Percentiles rank a stretch among this genome's conserved stretches.
These are phyloP conservation scores for Picea engelmannii DNA, from an alignment of 83 land plant genomes.

Conservation along the genomic window DNA sequence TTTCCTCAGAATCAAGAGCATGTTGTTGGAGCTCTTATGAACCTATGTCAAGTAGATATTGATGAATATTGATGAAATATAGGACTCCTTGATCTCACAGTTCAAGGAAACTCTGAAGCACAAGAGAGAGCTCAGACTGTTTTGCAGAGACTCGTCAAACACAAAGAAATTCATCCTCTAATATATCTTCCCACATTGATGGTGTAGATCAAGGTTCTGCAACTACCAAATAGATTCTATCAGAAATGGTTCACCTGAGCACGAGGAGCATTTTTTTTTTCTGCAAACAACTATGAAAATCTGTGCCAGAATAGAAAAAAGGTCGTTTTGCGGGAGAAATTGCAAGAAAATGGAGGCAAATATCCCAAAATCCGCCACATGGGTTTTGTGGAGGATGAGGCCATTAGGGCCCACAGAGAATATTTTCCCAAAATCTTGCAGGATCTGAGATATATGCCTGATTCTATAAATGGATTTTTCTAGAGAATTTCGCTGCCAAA, in stretches of 20 bases:
- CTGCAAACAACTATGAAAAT: too few relatives aligned
- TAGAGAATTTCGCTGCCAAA: too few relatives aligned
- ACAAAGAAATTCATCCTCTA: constrained; percentile 27
- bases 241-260: constrained; percentile 68
- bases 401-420: too few relatives aligned
- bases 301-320: too few relatives aligned
- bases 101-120: constrained; percentile 53
- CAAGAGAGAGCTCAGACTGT: constrained; percentile 48
- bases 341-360: too few relatives aligned
- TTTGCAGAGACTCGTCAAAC: constrained; percentile 46
- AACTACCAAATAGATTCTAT: constrained; percentile 52
- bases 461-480: too few relatives aligned
- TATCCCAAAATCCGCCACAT: too few relatives aligned
- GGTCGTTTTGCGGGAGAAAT: too few relatives aligned
- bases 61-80: constrained; percentile 55
- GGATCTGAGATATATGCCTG: too few relatives aligned
- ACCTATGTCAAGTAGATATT: constrained; percentile 49
- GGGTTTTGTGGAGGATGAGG: too few relatives aligned
- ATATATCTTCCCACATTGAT: constrained; percentile 53
- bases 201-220: constrained; percentile 52
- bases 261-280: constrained; percentile 34
- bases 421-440: too few relatives aligned
- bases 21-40: constrained; percentile 45
- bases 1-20: constrained; percentile 53
- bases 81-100: constrained; percentile 67